Evolutionary conservation across 164 flowering plant genomes (phyloP).

Genomic region (Macadamia integrifolia): DNA sequence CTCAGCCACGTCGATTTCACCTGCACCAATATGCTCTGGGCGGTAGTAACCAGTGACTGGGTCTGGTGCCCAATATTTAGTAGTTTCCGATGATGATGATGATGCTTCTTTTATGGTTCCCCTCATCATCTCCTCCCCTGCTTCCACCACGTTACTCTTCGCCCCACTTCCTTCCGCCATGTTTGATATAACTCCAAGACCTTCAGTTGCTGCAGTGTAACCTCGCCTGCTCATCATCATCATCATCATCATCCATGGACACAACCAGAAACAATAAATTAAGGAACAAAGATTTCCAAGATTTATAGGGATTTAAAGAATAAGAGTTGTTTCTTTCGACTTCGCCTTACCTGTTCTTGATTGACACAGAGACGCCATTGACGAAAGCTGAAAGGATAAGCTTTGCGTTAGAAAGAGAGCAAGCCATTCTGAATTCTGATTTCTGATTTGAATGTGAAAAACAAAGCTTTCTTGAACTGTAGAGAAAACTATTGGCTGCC

Average conservation of each 20-base stretch:
- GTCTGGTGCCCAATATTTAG: slow-evolving; percentile 58
- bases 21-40: slow-evolving; percentile 36
- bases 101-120: slow-evolving; percentile 1
- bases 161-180: slow-evolving; percentile 11
- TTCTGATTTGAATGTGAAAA: slow-evolving; percentile 5
- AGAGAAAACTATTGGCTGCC: neutral
- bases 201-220: slow-evolving; percentile 21
- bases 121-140: slow-evolving; percentile 13
- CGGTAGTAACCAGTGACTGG: slow-evolving; percentile 62
- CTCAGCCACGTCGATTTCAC: slow-evolving; percentile 53
- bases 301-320: no score
- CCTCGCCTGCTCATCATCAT: slow-evolving; percentile 32
- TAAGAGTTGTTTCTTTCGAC: no score
- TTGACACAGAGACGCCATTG: slow-evolving; percentile 33
- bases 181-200: slow-evolving; percentile 14
- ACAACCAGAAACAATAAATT: neutral
- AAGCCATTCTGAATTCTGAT: slow-evolving; percentile 44
- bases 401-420: slow-evolving; percentile 53
- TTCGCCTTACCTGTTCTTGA: slow-evolving; percentile 27
- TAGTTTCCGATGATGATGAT: neutral
- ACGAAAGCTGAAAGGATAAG: slow-evolving; percentile 34
- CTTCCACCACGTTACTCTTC: slow-evolving; percentile 18
- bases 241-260: no score
- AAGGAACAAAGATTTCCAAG: no score
- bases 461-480: neutral